Evolutionary conservation across 2,329 filamentous ascomycete species (phyloP).

Genomic region (Beauveria asiatica): DNA sequence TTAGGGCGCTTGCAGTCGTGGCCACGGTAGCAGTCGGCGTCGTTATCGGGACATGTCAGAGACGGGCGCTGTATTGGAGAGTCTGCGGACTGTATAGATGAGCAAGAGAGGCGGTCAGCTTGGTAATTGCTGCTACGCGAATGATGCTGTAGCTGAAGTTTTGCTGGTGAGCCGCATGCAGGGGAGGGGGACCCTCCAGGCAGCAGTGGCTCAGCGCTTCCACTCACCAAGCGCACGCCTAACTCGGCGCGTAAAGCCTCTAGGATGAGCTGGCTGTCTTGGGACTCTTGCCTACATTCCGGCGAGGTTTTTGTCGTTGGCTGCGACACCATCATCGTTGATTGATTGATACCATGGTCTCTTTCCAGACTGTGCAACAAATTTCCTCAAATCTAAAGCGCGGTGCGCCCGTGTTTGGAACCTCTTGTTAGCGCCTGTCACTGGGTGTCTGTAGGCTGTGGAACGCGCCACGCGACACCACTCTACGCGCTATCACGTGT

Average conservation of each 20-base stretch:
- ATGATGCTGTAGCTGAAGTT: conserved; percentile 6
- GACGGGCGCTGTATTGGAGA: not conserved
- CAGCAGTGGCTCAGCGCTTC: conserved; percentile 2
- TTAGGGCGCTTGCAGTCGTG: not conserved
- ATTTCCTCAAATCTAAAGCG: not conserved
- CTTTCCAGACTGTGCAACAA: not conserved
- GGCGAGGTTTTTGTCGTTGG: not conserved
- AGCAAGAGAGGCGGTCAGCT: not conserved
- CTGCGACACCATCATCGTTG: not conserved
- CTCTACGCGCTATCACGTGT: conserved; percentile 7
- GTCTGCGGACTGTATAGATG: not conserved
- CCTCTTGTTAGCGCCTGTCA: not conserved
- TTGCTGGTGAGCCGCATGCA: conserved; percentile 1
- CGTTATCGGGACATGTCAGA: not conserved
- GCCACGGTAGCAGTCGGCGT: not conserved
- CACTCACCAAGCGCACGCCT: conserved; percentile 32
- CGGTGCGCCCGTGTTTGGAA: not conserved
- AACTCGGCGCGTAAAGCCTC: conserved; percentile 30
- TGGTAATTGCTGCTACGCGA: too few species aligned
- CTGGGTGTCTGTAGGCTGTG: not conserved
- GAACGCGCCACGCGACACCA: conserved; percentile 8
- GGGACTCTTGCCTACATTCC: conserved; percentile 21
- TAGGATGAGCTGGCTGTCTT: conserved; percentile 36
- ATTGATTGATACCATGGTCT: not conserved
- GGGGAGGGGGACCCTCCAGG: not conserved